Evolutionary conservation across 208 protist genomes (phyloP).

Genomic region (Endotrypanum monterogeii): DNA sequence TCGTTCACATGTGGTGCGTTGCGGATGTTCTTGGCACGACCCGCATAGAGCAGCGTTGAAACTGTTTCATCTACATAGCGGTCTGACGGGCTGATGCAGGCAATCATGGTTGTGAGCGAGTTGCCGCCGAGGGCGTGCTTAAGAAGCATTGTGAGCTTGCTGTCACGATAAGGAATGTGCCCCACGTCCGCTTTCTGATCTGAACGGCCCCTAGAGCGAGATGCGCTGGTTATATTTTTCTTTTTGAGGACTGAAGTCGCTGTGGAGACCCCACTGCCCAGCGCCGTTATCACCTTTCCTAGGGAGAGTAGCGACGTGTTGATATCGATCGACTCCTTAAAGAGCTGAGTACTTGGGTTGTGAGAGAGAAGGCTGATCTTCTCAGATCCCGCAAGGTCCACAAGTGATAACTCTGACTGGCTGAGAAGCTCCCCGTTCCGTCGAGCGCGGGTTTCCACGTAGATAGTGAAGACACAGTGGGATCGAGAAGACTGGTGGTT

Average conservation of each 20-base stretch:
- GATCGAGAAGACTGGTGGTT: slow-evolving; percentile 92
- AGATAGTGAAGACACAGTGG: slow-evolving; percentile 91
- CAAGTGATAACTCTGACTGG: slow-evolving; percentile 79
- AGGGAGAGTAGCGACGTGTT: slow-evolving; percentile 91
- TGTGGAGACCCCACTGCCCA: slow-evolving; percentile 28
- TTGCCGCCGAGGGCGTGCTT: slow-evolving; percentile 89
- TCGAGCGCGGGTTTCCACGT: slow-evolving; percentile 59
- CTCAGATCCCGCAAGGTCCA: slow-evolving; percentile 93
- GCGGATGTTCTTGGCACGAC: slow-evolving; percentile 85
- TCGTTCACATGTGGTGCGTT: slow-evolving; percentile 88
- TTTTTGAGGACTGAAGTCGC: background rate
- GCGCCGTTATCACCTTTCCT: slow-evolving; percentile 92
- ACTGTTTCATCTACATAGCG: slow-evolving; percentile 85
- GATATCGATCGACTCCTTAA: slow-evolving; percentile 92
- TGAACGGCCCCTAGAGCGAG: slow-evolving; percentile 1
- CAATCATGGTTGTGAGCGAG: slow-evolving; percentile 92
- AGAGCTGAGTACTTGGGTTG: slow-evolving; percentile 51
- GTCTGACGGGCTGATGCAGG: slow-evolving; percentile 87
- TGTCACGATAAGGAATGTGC: slow-evolving; percentile 92
- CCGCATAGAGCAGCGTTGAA: slow-evolving; percentile 91
- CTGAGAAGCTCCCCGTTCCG: slow-evolving; percentile 42
- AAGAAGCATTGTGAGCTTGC: slow-evolving; percentile 89
- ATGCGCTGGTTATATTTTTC: background rate
- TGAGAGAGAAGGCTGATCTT: slow-evolving; percentile 62
- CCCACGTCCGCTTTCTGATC: background rate